Evolutionary conservation across 176 grass and related monocot species (phyloP).

Genomic region (Zizania latifolia): DNA sequence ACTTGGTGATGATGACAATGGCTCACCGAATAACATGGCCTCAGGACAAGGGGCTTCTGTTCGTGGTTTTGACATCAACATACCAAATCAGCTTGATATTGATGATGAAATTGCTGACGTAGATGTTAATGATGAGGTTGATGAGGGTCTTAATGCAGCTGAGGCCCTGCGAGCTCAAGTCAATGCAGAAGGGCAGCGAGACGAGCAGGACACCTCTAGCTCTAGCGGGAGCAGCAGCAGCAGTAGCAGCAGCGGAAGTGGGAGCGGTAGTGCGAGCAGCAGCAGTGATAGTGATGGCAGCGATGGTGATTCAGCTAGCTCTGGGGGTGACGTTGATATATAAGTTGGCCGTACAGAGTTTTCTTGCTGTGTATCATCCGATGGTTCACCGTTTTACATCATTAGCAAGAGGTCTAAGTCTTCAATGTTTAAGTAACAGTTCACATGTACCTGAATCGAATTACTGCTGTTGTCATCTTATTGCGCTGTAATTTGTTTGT

Average conservation of each 20-base stretch:
- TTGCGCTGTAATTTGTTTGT: background rate
- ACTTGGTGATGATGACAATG: constrained; percentile 66
- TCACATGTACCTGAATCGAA: background rate
- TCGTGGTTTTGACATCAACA: constrained; percentile 59
- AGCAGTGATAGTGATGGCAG: constrained; percentile 59
- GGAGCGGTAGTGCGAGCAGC: constrained; percentile 54
- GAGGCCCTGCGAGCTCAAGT: constrained; percentile 63
- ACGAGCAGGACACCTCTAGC: constrained; percentile 50
- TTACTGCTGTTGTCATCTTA: background rate
- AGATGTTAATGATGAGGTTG: constrained; percentile 65
- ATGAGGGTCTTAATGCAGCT: constrained; percentile 73
- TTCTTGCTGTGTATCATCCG: background rate
- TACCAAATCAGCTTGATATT: constrained; percentile 50
- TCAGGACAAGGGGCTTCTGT: constrained; percentile 19
- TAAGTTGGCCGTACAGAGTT: constrained; percentile 22
- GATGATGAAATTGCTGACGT: constrained; percentile 90
- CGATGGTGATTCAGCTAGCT: constrained; percentile 59
- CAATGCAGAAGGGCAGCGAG: constrained; percentile 48
- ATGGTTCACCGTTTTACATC: constrained; percentile 7
- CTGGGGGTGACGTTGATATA: constrained; percentile 52
- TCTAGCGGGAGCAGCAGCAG: constrained; percentile 48
- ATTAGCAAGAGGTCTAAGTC: background rate
- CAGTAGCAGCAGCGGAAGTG: constrained; percentile 54
- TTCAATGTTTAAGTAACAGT: background rate
- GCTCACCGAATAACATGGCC: constrained; percentile 35